Conservation (phyloP, 331 rosid genomes). For the Quercus tomentella region DNA sequence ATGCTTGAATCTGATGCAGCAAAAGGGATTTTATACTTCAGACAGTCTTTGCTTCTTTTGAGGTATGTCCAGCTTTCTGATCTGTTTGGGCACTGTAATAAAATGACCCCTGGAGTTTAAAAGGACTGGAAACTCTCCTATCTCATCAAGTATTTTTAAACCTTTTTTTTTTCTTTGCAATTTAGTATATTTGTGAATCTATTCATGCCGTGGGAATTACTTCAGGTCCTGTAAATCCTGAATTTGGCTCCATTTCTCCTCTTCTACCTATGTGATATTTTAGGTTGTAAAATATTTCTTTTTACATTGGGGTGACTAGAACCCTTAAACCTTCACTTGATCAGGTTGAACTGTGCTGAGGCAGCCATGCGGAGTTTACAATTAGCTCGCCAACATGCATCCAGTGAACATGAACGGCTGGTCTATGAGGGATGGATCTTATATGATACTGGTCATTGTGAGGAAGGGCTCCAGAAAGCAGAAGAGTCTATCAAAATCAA, state of each 20-base stretch:
- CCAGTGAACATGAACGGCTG: constrained; percentile 74
- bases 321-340: constrained; percentile 19
- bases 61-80: constrained; percentile 46
- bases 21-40: constrained; percentile 85
- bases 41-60: constrained; percentile 93
- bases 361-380: constrained; percentile 95
- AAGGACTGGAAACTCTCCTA: constrained; percentile 3
- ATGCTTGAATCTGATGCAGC: constrained; percentile 96
- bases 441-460: constrained; percentile 88
- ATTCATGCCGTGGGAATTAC: neutral
- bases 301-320: constrained; percentile 16
- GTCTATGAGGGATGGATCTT: constrained; percentile 97
- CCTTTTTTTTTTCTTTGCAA: neutral
- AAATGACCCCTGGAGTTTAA: constrained; percentile 5
- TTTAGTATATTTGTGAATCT: neutral
- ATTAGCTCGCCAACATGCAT: constrained; percentile 85
- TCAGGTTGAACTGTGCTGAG: constrained; percentile 88
- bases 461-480: constrained; percentile 84
- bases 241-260: constrained; percentile 6
- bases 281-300: constrained; percentile 2
- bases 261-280: constrained; percentile 14
- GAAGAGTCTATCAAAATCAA: constrained; percentile 84
- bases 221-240: constrained; percentile 10
- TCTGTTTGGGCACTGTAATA: neutral
- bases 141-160: neutral